These are phyloP conservation scores for Pichia membranifaciens DNA, from an alignment of 805 yeast genomes.

Conservation along the genomic window DNA sequence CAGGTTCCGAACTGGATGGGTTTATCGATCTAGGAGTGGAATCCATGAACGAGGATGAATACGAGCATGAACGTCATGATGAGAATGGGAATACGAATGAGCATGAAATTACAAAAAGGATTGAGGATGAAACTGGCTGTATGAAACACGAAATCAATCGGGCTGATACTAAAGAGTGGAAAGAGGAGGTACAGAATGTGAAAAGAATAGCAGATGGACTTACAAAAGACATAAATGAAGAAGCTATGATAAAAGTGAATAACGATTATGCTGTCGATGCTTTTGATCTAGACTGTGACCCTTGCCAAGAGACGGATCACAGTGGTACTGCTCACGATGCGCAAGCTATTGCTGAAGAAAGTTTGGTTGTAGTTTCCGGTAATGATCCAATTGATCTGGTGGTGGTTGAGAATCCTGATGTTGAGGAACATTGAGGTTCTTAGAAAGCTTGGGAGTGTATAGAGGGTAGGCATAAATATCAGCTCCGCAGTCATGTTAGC, in stretches of 20 bases:
- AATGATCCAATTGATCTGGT: background rate
- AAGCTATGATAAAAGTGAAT: background rate
- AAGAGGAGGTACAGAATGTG: background rate
- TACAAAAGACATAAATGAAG: background rate
- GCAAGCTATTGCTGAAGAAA: background rate
- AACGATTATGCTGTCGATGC: background rate
- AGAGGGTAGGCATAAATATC: too few relatives aligned
- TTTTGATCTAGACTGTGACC: slow-evolving; percentile 1
- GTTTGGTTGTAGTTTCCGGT: background rate
- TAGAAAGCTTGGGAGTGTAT: too few relatives aligned
- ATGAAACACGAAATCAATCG: background rate
- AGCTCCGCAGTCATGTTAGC: too few relatives aligned
- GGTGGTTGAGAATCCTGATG: background rate
- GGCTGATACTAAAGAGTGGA: background rate
- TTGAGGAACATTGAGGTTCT: background rate
- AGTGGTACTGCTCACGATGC: too few relatives aligned
- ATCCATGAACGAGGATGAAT: slow-evolving; percentile 23
- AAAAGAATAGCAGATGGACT: background rate
- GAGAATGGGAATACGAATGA: background rate
- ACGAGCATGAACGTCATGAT: slow-evolving; percentile 22
- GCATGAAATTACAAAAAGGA: background rate
- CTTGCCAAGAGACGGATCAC: background rate
- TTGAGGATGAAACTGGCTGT: background rate
- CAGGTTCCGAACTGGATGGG: slow-evolving; percentile 28
- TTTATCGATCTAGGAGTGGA: slow-evolving; percentile 42